Percentiles rank a stretch among this genome's conserved stretches.
phyloP scores from a whole-genome alignment of 2,329 filamentous ascomycete genomes.

The Xylariaceae sp. region DNA sequence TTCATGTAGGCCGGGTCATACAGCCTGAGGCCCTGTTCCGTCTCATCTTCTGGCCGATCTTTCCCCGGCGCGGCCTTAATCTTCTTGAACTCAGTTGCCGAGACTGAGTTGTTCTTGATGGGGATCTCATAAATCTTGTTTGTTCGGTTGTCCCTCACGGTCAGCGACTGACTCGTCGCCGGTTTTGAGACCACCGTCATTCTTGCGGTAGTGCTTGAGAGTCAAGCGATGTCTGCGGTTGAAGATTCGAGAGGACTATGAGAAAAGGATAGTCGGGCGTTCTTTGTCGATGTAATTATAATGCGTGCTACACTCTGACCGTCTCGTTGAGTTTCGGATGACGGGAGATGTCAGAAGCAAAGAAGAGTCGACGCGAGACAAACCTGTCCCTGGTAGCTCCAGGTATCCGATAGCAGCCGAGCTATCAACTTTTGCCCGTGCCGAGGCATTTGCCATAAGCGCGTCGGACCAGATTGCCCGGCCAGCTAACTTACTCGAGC shows the following conservation, averaged over 20 bases:
- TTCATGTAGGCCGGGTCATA: constrained; percentile 50
- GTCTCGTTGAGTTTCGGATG: not conserved
- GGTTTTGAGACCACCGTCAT: constrained; percentile 29
- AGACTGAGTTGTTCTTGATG: constrained; percentile 45
- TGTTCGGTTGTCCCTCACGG: constrained; percentile 46
- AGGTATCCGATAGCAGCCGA: too few relatives aligned
- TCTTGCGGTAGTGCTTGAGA: not conserved
- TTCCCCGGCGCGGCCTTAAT: constrained; percentile 36
- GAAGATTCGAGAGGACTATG: not conserved
- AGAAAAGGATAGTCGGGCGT: not conserved
- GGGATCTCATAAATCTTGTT: constrained; percentile 44
- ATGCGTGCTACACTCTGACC: not conserved
- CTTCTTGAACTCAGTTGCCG: constrained; percentile 47
- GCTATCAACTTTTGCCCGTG: too few relatives aligned
- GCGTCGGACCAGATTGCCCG: too few relatives aligned
- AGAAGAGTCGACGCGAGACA: not conserved
- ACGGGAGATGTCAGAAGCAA: constrained; percentile 14
- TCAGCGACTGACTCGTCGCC: constrained; percentile 32
- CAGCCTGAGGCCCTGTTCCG: constrained; percentile 43
- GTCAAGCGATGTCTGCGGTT: not conserved
- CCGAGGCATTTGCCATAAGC: too few relatives aligned
- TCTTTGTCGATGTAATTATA: not conserved
- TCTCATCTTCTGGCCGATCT: constrained; percentile 42
- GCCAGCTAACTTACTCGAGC: too few relatives aligned
- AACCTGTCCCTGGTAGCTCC: not conserved